Percentiles rank a stretch among this genome's conserved stretches.
Conservation (phyloP, 192 early-diverging fungal species). For the Spinellus fusiger region DNA sequence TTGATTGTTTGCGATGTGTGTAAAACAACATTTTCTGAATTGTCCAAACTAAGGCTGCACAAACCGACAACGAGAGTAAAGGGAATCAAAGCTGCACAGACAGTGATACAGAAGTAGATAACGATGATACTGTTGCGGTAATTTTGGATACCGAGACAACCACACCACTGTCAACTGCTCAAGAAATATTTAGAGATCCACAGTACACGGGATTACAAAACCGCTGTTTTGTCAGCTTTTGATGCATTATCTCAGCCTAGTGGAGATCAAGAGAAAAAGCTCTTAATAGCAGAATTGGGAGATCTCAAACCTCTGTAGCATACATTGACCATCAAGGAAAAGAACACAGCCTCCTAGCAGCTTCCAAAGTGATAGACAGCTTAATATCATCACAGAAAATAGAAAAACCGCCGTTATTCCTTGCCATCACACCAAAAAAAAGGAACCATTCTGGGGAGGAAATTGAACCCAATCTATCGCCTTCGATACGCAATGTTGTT, state of each 20-base stretch:
- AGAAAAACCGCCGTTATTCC: slow-evolving; percentile 4
- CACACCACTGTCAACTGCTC: not conserved
- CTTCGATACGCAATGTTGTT: slow-evolving; percentile 1
- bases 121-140: slow-evolving; percentile 3
- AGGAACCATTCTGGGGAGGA: not conserved
- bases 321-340: slow-evolving; percentile 8
- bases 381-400: slow-evolving; percentile 1
- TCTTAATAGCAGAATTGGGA: slow-evolving; percentile 13
- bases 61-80: slow-evolving; percentile 10
- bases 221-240: slow-evolving; percentile 10
- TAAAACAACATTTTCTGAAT: slow-evolving; percentile 12
- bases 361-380: slow-evolving; percentile 1
- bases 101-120: slow-evolving; percentile 6
- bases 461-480: not conserved
- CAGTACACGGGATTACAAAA: slow-evolving; percentile 11
- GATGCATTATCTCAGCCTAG: slow-evolving; percentile 8
- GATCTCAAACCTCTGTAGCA: slow-evolving; percentile 9
- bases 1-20: slow-evolving; percentile 7
- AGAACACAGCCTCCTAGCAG: slow-evolving; percentile 14
- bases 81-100: slow-evolving; percentile 9
- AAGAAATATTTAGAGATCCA: not conserved
- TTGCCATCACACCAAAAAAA: slow-evolving; percentile 1
- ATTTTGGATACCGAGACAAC: slow-evolving; percentile 9
- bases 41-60: slow-evolving; percentile 10
- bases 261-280: slow-evolving; percentile 17